These are phyloP conservation scores for Aspergillus pseudoterreus DNA, from an alignment of 2,329 filamentous ascomycete genomes.

Conservation along the genomic window DNA sequence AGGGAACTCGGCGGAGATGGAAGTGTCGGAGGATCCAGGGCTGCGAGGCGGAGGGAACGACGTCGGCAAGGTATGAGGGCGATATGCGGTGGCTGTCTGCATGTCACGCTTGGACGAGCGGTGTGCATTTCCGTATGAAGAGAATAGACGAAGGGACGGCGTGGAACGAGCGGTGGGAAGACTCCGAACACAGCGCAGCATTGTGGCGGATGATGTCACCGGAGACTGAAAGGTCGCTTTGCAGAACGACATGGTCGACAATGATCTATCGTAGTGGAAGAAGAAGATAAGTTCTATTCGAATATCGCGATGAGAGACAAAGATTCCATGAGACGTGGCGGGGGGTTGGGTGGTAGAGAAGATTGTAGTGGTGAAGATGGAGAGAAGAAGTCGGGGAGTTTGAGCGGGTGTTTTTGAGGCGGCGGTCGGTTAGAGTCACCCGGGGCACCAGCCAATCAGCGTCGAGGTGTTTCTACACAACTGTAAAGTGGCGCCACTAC, in stretches of 20 bases:
- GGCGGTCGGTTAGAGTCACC: conserved; percentile 23
- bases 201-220: conserved; percentile 47
- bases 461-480: conserved; percentile 35
- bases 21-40: conserved; percentile 56
- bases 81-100: conserved; percentile 63
- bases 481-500: conserved; percentile 27
- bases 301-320: conserved; percentile 4
- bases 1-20: conserved; percentile 53
- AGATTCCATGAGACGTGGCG: conserved; percentile 4
- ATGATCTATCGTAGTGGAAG: conserved; percentile 3
- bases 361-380: conserved; percentile 10
- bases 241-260: conserved; percentile 37
- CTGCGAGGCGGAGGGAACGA: conserved; percentile 57
- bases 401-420: conserved; percentile 19
- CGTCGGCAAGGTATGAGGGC: conserved; percentile 56
- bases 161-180: conserved; percentile 38
- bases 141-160: conserved; percentile 45
- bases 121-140: conserved; percentile 40
- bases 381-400: conserved; percentile 7
- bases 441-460: conserved; percentile 35
- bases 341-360: conserved; percentile 9
- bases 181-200: conserved; percentile 36
- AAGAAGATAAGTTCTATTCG: conserved; percentile 12
- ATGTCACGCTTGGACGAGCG: conserved; percentile 58
- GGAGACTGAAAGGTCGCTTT: conserved; percentile 31